Base-by-base conservation (phyloP, 352 stramenopile genomes). In the Phytopythium aichiense region DNA sequence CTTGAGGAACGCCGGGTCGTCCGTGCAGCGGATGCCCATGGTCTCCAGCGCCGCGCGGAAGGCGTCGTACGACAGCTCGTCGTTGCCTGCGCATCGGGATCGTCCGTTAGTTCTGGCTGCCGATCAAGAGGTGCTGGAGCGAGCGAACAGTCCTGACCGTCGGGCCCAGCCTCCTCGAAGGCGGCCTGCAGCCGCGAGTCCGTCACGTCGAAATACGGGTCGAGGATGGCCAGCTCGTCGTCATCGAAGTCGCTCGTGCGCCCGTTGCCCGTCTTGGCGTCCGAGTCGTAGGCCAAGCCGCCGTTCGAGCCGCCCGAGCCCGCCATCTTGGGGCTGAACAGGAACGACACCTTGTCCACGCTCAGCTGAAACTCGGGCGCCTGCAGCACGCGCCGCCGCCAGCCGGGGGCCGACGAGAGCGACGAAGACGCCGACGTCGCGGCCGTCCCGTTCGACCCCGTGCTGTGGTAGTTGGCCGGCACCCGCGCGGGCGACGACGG, bases 171-270 rank as follows among this genome's bases (percentile, higher is more conserved):
- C 40, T 88, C 81, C 59, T 92, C 76, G 68, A 89, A 94, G 4
- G 81, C 83, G 46, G 82, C 74, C 46, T 77, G 80, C 33, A 93
- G 65, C 2, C 86, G 72, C 40, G 84, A 89, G n/a, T 72, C 62
- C 20, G 84, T 94, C 50, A 94, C 81, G 59, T 94, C 86, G 60
- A 94, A 94, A 68, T 92, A 92, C 61, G 86, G 86, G 38, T 94
- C 84, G n/a, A 94, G 59, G 53, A 92, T 91, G 40, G 85, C 88
- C 25, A 94, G 77, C 65, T 86, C 76, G 58, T 94, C 84, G 71
- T 88, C 67, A 28, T 82, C 63, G 61, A 71, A 62, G 22, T 67
- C 55, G 55, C 33, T 49, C 18, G 12, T 22, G 53, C 35, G 7
- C 9, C 2, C 48, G 48, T 54, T n/a, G 18, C 20, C 31, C 31